Evolutionary conservation across 768 basidiomycete species (phyloP).

Genomic region (Suillus decipiens): DNA sequence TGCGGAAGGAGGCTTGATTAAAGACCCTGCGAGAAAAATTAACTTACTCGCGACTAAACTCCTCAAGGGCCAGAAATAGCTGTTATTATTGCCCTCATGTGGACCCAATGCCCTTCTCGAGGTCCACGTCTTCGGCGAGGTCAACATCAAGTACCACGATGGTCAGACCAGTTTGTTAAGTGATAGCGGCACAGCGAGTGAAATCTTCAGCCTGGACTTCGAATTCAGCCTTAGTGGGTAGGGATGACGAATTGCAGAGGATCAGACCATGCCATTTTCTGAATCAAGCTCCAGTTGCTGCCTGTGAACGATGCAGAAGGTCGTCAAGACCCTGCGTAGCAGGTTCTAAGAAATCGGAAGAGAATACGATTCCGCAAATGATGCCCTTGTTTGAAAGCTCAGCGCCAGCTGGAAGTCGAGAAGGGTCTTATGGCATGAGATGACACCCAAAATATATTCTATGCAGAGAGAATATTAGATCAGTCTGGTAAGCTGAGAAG

Average conservation of each 20-base stretch:
- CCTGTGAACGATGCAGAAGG: slow-evolving; percentile 43
- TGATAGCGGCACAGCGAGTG: slow-evolving; percentile 50
- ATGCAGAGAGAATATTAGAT: slow-evolving; percentile 6
- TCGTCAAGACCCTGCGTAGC: slow-evolving; percentile 52
- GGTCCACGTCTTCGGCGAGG: slow-evolving; percentile 48
- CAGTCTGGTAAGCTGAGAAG: background rate
- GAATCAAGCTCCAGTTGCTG: slow-evolving; percentile 50
- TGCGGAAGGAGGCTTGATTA: slow-evolving; percentile 57
- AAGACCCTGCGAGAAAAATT: slow-evolving; percentile 35
- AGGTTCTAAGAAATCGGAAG: slow-evolving; percentile 49
- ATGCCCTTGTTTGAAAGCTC: slow-evolving; percentile 46
- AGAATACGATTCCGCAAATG: slow-evolving; percentile 48
- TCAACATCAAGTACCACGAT: slow-evolving; percentile 57
- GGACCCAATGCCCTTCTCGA: slow-evolving; percentile 46
- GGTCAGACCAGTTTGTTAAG: slow-evolving; percentile 51
- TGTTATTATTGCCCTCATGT: too few species aligned
- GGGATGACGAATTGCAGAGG: slow-evolving; percentile 42
- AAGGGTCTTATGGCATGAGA: slow-evolving; percentile 51
- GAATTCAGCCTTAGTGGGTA: slow-evolving; percentile 43
- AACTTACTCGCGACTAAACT: background rate
- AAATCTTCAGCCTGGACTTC: slow-evolving; percentile 50
- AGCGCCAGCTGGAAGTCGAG: slow-evolving; percentile 48
- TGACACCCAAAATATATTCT: slow-evolving; percentile 55
- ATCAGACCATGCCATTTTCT: slow-evolving; percentile 55
- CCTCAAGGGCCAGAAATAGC: background rate